A percentile compares a stretch with the other conserved stretches of the same genome.
These are phyloP conservation scores for Rutstroemia sp. DNA, from an alignment of 2,329 filamentous ascomycete species.

Conservation along the genomic window DNA sequence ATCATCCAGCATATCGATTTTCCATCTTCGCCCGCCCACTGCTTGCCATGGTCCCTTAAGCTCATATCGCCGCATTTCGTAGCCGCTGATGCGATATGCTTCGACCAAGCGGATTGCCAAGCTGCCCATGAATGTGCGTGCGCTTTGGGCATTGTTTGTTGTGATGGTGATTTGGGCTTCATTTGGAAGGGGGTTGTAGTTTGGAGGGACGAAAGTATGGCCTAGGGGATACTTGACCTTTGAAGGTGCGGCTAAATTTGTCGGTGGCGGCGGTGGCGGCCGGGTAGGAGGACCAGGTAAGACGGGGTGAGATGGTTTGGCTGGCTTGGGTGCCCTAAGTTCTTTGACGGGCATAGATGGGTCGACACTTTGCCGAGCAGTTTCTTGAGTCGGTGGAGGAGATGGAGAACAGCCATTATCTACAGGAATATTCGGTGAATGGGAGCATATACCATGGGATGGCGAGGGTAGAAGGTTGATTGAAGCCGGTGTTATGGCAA, in stretches of 20 bases:
- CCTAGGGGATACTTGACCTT: conserved; percentile 1
- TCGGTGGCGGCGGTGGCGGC: no score
- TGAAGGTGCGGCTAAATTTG: background rate
- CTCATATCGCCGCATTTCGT: background rate
- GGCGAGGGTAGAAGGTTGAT: no score
- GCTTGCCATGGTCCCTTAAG: background rate
- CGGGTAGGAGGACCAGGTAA: no score
- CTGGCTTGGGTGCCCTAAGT: no score
- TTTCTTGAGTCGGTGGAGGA: no score
- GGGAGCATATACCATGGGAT: no score
- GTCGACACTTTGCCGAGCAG: no score
- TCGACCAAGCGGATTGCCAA: background rate
- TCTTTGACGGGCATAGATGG: no score
- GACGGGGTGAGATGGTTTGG: no score
- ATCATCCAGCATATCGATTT: background rate
- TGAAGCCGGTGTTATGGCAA: no score
- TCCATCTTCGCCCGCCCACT: background rate
- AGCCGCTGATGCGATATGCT: background rate
- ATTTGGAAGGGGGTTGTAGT: background rate
- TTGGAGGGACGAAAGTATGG: background rate
- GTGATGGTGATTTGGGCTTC: background rate
- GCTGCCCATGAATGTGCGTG: background rate
- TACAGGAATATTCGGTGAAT: no score
- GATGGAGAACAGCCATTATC: no score
- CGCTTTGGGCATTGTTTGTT: background rate